phyloP scores from a whole-genome alignment of 257 asterid species.

The Ophiorrhiza pumila region DNA sequence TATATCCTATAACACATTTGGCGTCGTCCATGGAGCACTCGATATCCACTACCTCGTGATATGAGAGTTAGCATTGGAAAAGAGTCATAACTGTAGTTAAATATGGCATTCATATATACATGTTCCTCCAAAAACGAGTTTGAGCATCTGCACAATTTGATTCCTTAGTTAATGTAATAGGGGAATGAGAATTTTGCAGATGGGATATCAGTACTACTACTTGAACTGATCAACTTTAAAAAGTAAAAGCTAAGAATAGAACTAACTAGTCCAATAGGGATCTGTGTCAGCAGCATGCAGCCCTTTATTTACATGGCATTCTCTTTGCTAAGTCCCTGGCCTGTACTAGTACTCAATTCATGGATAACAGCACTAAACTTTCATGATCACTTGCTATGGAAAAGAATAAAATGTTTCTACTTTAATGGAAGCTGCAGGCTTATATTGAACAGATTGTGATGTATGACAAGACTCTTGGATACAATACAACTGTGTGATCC shows the following conservation, averaged over 20 bases:
- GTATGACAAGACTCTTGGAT: neutral
- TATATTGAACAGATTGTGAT: neutral
- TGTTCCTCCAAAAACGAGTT: neutral
- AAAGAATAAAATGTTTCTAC: too few species aligned
- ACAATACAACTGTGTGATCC: neutral
- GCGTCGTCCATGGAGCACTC: neutral
- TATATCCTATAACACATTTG: neutral
- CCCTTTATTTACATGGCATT: too few species aligned
- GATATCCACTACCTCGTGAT: conserved; percentile 6
- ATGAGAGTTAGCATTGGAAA: neutral
- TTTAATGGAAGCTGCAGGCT: neutral
- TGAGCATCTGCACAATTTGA: neutral
- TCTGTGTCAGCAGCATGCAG: too few species aligned
- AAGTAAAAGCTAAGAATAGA: neutral
- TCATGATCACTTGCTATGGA: too few species aligned
- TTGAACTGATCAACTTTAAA: neutral
- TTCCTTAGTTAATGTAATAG: neutral
- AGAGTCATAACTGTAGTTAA: neutral
- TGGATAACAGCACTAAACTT: too few species aligned
- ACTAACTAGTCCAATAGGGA: too few species aligned
- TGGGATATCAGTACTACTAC: neutral
- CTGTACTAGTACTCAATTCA: too few species aligned
- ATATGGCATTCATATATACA: neutral
- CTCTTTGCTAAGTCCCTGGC: too few species aligned
- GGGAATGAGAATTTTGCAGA: neutral